Evolutionary conservation across 257 asterid species (phyloP), one percentile per base, ranked within the genome.

Genomic region (Eustoma russellianum): DNA sequence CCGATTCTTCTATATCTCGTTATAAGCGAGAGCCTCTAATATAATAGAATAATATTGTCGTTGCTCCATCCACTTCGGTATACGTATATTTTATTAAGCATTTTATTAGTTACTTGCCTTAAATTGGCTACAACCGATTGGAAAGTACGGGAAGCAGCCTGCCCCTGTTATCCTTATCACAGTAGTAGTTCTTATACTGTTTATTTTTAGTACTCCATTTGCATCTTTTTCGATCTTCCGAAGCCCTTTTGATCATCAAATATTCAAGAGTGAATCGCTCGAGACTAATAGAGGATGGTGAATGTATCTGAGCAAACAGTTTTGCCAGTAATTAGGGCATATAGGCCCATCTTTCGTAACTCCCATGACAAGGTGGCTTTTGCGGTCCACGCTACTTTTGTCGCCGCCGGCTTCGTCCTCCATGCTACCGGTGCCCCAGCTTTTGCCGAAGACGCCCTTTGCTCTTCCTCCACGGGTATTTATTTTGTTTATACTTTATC

Each of bases 391-490:
- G 71, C 94, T 17, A 64, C 85, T 41, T 83, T 83, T 55, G 63
- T 69, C 9, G 75, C 93, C 66, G 74, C 87, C 48, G 95, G 95
- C 5, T 85, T 71, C 50, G 53, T 60, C 49, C 87, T 85, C 16
- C 81, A 75, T 64, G 82, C 85, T 15, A 70, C 87, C 43, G 95
- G 95, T 3, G 71, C 81, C 5, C 17, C 84, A 13, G 89, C 89
- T 44, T 85, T 77, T 50, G 10, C 66, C 12, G 85, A 77, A 17
- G 79, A 75, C 16, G 76, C 70, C 18, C 70, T 83, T 11, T 55
- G 79, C 16, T 64, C 83, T 11, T 56, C 89, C 13, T 45, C 75
- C 53, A 15, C 78, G 1, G 87, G 97, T 88, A 78, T 64, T 40
- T 24, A 24, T 24, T 24, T 24, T 4, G 3, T 33, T 41, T 35